phyloP scores from a whole-genome alignment of 2,329 filamentous ascomycete species.

The Penicillium psychrosexuale region DNA sequence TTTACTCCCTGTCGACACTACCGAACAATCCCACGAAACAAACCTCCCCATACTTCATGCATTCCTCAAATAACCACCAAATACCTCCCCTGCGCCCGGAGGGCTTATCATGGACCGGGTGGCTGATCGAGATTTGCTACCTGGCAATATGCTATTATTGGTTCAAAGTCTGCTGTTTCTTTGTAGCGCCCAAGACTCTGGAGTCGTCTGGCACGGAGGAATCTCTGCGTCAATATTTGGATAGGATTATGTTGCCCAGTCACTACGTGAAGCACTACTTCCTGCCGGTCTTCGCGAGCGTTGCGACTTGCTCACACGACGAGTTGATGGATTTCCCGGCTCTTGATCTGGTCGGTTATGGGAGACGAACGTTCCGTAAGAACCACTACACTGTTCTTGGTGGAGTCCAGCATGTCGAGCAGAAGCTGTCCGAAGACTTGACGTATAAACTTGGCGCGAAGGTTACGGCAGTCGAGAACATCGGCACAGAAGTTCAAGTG shows the following conservation, averaged over 20 bases:
- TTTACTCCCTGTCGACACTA: constrained; percentile 51
- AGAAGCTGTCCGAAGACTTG: constrained; percentile 44
- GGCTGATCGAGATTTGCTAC: constrained; percentile 47
- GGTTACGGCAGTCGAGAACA: constrained; percentile 22
- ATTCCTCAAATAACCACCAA: constrained; percentile 55
- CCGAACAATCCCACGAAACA: not conserved
- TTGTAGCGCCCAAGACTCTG: constrained; percentile 38
- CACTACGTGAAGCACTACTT: constrained; percentile 52
- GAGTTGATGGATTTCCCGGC: constrained; percentile 53
- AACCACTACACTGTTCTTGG: constrained; percentile 52
- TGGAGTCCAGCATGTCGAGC: constrained; percentile 52
- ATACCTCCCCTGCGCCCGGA: constrained; percentile 42
- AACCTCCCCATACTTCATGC: constrained; percentile 47
- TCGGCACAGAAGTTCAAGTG: constrained; percentile 18
- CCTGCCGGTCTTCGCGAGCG: constrained; percentile 54
- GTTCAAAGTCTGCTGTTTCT: constrained; percentile 54
- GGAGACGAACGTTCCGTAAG: constrained; percentile 46
- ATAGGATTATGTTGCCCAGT: constrained; percentile 50
- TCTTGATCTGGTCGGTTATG: constrained; percentile 53
- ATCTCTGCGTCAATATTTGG: constrained; percentile 50
- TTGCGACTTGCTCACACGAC: constrained; percentile 55
- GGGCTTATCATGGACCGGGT: constrained; percentile 30
- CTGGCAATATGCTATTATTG: constrained; percentile 52
- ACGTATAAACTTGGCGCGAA: constrained; percentile 41
- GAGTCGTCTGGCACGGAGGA: constrained; percentile 33